phyloP scores from a whole-genome alignment of 2,329 filamentous ascomycete genomes.

The Talaromyces sp. region DNA sequence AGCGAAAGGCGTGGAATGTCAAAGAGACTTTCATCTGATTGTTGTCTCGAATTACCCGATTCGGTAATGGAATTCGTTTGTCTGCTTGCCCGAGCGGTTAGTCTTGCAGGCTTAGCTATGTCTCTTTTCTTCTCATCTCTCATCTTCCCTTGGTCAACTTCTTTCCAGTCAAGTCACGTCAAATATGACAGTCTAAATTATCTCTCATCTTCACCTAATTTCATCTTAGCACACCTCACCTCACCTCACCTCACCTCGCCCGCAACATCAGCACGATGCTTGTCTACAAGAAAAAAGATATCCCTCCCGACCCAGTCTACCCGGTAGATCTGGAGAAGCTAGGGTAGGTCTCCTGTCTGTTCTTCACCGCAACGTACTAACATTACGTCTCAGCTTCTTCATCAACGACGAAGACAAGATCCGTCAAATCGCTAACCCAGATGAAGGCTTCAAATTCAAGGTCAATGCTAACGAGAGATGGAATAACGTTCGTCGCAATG shows the following conservation, averaged over 20 bases:
- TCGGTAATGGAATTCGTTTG: background rate
- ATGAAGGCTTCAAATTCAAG: constrained; percentile 71
- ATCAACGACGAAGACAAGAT: constrained; percentile 73
- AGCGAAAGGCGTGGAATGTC: too few relatives aligned
- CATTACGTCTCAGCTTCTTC: constrained; percentile 57
- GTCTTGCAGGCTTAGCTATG: background rate
- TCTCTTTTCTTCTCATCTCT: background rate
- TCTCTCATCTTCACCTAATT: background rate
- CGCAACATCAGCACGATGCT: constrained; percentile 61
- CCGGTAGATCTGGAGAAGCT: constrained; percentile 64
- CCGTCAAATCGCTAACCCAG: constrained; percentile 63
- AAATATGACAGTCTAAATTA: background rate
- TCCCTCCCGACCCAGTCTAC: constrained; percentile 69
- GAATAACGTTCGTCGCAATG: constrained; percentile 71
- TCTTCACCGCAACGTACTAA: background rate
- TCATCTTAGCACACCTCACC: background rate
- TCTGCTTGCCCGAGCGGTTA: constrained; percentile 3
- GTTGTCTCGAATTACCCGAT: background rate
- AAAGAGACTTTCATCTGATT: constrained; percentile 2
- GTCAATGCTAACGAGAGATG: constrained; percentile 69
- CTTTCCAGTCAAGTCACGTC: background rate
- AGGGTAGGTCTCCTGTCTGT: constrained; percentile 55
- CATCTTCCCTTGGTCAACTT: background rate
- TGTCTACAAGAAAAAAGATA: constrained; percentile 62
- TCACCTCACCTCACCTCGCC: background rate